Evolutionary conservation across 768 basidiomycete species (phyloP).

Genomic region (Cyclocybe cylindracea): DNA sequence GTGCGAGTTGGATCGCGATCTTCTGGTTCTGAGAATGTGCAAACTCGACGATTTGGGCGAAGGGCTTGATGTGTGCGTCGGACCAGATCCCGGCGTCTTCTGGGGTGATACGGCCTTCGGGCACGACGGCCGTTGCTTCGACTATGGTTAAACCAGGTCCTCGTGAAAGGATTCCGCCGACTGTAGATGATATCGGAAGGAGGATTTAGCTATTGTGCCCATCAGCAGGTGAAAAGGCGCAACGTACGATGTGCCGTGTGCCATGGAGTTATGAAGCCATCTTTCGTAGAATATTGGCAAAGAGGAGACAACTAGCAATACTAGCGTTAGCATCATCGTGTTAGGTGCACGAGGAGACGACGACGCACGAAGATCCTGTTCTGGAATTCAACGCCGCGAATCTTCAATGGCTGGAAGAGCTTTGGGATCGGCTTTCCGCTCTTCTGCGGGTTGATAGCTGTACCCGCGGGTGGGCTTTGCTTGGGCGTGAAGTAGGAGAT

Average conservation of each 20-base stretch:
- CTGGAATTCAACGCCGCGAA: slow-evolving; percentile 51
- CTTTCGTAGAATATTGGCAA: slow-evolving; percentile 59
- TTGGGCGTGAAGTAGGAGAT: slow-evolving; percentile 48
- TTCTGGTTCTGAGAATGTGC: slow-evolving; percentile 72
- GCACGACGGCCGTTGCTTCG: slow-evolving; percentile 62
- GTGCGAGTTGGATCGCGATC: slow-evolving; percentile 73
- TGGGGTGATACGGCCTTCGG: slow-evolving; percentile 62
- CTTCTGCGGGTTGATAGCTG: slow-evolving; percentile 41
- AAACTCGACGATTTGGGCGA: slow-evolving; percentile 58
- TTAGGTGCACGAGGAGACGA: background rate
- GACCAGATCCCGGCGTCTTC: slow-evolving; percentile 64
- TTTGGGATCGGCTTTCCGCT: slow-evolving; percentile 34
- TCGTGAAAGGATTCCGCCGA: slow-evolving; percentile 50
- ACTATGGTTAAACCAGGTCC: slow-evolving; percentile 56
- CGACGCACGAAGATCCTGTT: slow-evolving; percentile 55
- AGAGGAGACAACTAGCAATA: slow-evolving; percentile 48
- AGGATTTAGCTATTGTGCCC: slow-evolving; percentile 1
- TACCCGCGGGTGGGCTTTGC: slow-evolving; percentile 44
- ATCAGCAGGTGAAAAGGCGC: slow-evolving; percentile 22
- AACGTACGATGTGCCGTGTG: slow-evolving; percentile 61
- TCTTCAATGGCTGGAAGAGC: slow-evolving; percentile 55
- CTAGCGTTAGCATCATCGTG: background rate
- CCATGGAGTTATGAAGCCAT: slow-evolving; percentile 56
- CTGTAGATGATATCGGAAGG: slow-evolving; percentile 27
- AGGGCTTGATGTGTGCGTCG: slow-evolving; percentile 39